Conservation (phyloP, 2,329 filamentous ascomycete species). For the Chaetothyriales sp. region DNA sequence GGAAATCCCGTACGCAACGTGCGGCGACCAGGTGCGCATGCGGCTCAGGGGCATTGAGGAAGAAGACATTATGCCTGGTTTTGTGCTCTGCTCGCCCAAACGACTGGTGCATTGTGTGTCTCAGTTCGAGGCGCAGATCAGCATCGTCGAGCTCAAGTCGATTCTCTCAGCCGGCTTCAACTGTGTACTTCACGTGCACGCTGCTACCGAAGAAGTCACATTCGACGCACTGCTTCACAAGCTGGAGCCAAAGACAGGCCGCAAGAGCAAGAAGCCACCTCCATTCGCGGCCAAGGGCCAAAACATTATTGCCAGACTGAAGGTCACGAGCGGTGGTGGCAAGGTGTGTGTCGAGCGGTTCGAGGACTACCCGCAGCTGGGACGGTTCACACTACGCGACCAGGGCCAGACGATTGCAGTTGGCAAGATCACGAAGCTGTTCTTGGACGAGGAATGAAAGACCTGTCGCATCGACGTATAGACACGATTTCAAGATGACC, state of each 20-base stretch:
- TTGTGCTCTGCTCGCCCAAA: slow-evolving; percentile 90
- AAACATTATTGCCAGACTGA: slow-evolving; percentile 82
- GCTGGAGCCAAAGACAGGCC: slow-evolving; percentile 81
- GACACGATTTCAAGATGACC: neutral
- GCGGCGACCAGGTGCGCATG: slow-evolving; percentile 86
- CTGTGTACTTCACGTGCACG: slow-evolving; percentile 93
- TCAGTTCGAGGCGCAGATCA: slow-evolving; percentile 90
- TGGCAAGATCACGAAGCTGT: slow-evolving; percentile 93
- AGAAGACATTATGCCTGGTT: slow-evolving; percentile 89
- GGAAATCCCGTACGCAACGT: slow-evolving; percentile 66
- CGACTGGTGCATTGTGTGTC: slow-evolving; percentile 81
- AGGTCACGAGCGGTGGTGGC: slow-evolving; percentile 72
- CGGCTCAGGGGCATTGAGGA: slow-evolving; percentile 91
- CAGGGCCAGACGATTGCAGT: slow-evolving; percentile 99
- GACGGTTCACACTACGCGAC: slow-evolving; percentile 78
- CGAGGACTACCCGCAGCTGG: slow-evolving; percentile 89
- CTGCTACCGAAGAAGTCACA: slow-evolving; percentile 93
- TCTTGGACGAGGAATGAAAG: slow-evolving; percentile 31
- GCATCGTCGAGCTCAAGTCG: slow-evolving; percentile 83
- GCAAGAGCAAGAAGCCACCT: slow-evolving; percentile 86
- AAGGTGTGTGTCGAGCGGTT: slow-evolving; percentile 87
- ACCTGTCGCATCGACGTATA: neutral
- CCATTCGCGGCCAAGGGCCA: slow-evolving; percentile 70
- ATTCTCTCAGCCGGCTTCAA: slow-evolving; percentile 94
- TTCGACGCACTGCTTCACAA: slow-evolving; percentile 81